Evolutionary conservation across 1,284 basidiomycete genomes (phyloP).

Genomic region (Leccinum fallax): DNA sequence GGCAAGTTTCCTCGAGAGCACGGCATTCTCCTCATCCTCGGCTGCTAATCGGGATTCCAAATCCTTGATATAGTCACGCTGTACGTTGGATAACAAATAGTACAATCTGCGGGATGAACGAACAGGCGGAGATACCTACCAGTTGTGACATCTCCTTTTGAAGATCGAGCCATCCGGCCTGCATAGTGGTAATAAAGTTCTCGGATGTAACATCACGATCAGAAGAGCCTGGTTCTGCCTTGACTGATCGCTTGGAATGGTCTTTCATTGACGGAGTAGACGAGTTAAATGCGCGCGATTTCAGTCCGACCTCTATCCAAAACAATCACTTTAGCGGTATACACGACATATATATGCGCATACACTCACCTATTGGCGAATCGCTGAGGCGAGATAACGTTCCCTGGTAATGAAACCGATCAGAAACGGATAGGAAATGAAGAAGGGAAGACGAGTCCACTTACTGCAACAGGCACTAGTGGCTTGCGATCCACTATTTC

Average conservation of each 20-base stretch:
- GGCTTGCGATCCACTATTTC: slow-evolving; percentile 11
- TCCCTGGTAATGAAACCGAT: slow-evolving; percentile 13
- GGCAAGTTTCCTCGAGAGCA: slow-evolving; percentile 15
- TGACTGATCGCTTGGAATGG: slow-evolving; percentile 7
- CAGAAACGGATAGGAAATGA: background rate
- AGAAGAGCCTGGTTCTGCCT: slow-evolving; percentile 1
- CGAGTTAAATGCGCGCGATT: slow-evolving; percentile 2
- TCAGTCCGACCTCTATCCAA: slow-evolving; percentile 13
- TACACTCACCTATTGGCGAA: slow-evolving; percentile 29
- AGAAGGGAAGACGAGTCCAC: background rate
- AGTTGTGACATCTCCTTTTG: slow-evolving; percentile 14
- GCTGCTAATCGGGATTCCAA: slow-evolving; percentile 24
- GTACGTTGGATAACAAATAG: background rate
- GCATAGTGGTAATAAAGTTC: slow-evolving; percentile 1
- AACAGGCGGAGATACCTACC: slow-evolving; percentile 9
- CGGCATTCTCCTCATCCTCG: slow-evolving; percentile 20
- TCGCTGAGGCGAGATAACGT: slow-evolving; percentile 8
- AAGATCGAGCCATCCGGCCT: background rate
- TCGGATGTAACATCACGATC: background rate
- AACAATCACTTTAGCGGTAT: background rate
- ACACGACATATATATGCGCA: slow-evolving; percentile 11
- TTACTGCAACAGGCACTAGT: slow-evolving; percentile 10
- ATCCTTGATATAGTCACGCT: slow-evolving; percentile 22
- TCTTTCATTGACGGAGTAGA: slow-evolving; percentile 11
- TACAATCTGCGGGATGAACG: background rate